Percentiles rank a stretch among this genome's conserved stretches.
phyloP scores from a whole-genome alignment of 2,329 filamentous ascomycete genomes.

The Hypoxylon sp. region DNA sequence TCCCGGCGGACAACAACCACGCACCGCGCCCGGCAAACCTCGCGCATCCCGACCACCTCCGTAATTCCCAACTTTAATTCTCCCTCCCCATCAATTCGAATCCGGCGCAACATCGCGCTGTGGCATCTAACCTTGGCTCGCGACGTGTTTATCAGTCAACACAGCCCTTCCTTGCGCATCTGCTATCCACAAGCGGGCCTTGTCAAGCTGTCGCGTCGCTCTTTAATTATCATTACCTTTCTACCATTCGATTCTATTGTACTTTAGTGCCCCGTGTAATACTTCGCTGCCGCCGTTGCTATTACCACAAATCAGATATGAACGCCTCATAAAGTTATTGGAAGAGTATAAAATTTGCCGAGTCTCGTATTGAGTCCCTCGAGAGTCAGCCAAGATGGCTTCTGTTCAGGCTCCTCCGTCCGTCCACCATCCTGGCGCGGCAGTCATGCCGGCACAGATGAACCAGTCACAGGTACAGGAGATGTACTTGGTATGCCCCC shows the following conservation, averaged over 20 bases:
- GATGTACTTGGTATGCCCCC: slow-evolving; percentile 67
- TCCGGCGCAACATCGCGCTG: slow-evolving; percentile 29
- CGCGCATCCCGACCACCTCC: slow-evolving; percentile 32
- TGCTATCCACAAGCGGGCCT: slow-evolving; percentile 20
- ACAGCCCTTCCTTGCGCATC: slow-evolving; percentile 15
- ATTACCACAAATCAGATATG: slow-evolving; percentile 45
- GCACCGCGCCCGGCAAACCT: slow-evolving; percentile 28
- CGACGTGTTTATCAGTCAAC: slow-evolving; percentile 38
- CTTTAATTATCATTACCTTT: slow-evolving; percentile 25
- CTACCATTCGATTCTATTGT: slow-evolving; percentile 4
- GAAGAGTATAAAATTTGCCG: slow-evolving; percentile 40
- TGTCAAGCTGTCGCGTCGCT: slow-evolving; percentile 32
- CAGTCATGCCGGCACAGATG: slow-evolving; percentile 72
- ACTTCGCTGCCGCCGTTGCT: slow-evolving; percentile 36
- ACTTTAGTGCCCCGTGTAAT: slow-evolving; percentile 16
- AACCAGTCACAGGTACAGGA: slow-evolving; percentile 84
- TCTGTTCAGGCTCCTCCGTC: slow-evolving; percentile 80
- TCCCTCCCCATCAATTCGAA: slow-evolving; percentile 18
- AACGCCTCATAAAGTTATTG: slow-evolving; percentile 42
- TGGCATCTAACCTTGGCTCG: slow-evolving; percentile 28
- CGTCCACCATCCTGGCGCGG: slow-evolving; percentile 72
- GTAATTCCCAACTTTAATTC: slow-evolving; percentile 18
- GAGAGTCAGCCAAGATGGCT: slow-evolving; percentile 70
- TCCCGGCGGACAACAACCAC: slow-evolving; percentile 24
- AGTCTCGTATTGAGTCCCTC: slow-evolving; percentile 37